Percentiles rank a stretch among this genome's conserved stretches.
phyloP scores from a whole-genome alignment of 2,329 filamentous ascomycete species.

The Aspergillus felis region DNA sequence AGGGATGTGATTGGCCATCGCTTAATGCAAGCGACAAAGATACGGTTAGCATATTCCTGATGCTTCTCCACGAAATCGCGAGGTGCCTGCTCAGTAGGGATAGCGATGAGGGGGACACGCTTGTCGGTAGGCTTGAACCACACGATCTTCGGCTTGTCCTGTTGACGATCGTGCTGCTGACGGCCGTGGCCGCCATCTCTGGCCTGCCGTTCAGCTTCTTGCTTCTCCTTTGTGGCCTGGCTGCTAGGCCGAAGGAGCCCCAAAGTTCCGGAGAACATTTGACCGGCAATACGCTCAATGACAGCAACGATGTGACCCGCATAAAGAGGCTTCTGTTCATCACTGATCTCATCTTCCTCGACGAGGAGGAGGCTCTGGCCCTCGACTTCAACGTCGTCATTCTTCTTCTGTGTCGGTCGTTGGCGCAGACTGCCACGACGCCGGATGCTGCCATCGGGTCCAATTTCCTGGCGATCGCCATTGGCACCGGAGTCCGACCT shows the following conservation, averaged over 20 bases:
- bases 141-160: slow-evolving; percentile 98
- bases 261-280: slow-evolving; percentile 98
- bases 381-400: slow-evolving; percentile 97
- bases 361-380: slow-evolving; percentile 94
- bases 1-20: slow-evolving; percentile 99
- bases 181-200: slow-evolving; percentile 73
- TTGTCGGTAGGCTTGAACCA: slow-evolving; percentile 99
- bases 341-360: slow-evolving; percentile 97
- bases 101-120: slow-evolving; percentile 94
- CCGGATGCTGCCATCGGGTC: slow-evolving; percentile 78
- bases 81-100: slow-evolving; percentile 95
- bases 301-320: slow-evolving; percentile 96
- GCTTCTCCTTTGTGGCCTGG: slow-evolving; percentile 98
- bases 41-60: slow-evolving; percentile 93
- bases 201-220: slow-evolving; percentile 91
- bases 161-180: slow-evolving; percentile 74
- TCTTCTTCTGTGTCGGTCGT: slow-evolving; percentile 98
- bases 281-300: slow-evolving; percentile 91
- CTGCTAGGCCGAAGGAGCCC: slow-evolving; percentile 92
- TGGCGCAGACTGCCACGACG: slow-evolving; percentile 92
- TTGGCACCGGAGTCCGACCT: slow-evolving; percentile 56
- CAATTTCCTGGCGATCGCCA: slow-evolving; percentile 58
- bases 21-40: slow-evolving; percentile 99
- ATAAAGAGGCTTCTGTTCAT: slow-evolving; percentile 95
- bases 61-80: slow-evolving; percentile 98